These are phyloP conservation scores for Ceratocystis ficicola DNA, from an alignment of 2,329 filamentous ascomycete species.

Conservation along the genomic window DNA sequence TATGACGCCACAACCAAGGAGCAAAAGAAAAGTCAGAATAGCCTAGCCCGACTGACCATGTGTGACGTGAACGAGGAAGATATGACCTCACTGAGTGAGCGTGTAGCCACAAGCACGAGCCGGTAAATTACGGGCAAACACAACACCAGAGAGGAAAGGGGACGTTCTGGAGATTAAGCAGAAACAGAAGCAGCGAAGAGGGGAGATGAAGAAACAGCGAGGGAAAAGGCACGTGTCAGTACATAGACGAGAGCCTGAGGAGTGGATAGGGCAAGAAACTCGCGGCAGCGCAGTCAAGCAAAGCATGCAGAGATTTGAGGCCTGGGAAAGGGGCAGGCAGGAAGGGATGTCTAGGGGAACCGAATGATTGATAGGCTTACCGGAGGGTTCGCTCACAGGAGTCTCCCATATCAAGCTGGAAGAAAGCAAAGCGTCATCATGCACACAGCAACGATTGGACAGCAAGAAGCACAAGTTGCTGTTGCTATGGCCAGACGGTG, in stretches of 20 bases:
- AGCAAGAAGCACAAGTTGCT: too few species aligned
- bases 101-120: background rate
- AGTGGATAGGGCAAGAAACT: background rate
- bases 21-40: background rate
- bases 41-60: background rate
- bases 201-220: background rate
- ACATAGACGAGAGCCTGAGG: background rate
- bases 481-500: too few species aligned
- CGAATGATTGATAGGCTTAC: background rate
- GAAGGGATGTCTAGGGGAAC: too few species aligned
- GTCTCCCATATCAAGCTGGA: too few species aligned
- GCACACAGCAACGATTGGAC: too few species aligned
- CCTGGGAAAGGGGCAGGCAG: background rate
- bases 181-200: background rate
- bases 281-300: background rate
- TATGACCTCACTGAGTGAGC: background rate
- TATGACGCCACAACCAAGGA: background rate
- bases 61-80: background rate
- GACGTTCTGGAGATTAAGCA: background rate
- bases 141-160: background rate
- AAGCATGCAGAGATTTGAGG: background rate
- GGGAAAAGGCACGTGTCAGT: background rate
- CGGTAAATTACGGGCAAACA: background rate
- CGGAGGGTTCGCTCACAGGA: background rate
- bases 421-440: too few species aligned